Base-by-base conservation (phyloP, 768 basidiomycete species). In the Panus rudis region DNA sequence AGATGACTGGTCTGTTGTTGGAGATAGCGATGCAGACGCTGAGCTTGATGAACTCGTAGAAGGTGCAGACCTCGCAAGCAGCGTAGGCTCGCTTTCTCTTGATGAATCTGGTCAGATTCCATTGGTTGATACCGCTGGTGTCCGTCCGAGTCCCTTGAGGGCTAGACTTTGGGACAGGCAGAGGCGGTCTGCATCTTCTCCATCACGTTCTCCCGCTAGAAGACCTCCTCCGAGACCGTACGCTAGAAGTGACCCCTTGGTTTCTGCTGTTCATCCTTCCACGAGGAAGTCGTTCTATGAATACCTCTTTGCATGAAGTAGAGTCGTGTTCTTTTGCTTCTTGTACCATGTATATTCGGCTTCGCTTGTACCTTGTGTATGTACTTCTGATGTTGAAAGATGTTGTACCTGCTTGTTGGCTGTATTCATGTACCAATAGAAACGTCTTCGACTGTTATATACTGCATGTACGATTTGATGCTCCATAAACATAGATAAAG, bases 151-250 rank as follows among this genome's bases (percentile, higher is more conserved):
- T 19, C 57, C 63, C 27, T 50, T 65, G 30, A 56, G 59, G 20
- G 57, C 63, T 43, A 52, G 62, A 47, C 41, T 61, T 23, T 46
- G 64, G 47, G 54, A 61, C 12, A 56, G 59, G 27, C 51, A 58
- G 52, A 45, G 59, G 45, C 43, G 60, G 47, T 69, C 73, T 1
- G 52, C 72, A 3, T 77, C 76, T 4, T 78, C 77, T 0, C 78
- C 73, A 11, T 76, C 75, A 3, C 66, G 75, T 21, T 80, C 78
- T 0, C 78, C 78, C 22, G 69, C 62, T 6, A 60, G 78, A 38
- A 51, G 63, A 41, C 51, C 61, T 16, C 53, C 61, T 2, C 56
- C 55, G 37, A 59, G 63, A 30, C 51, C 50, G 16, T 32, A 11
- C 38, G 44, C 19, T n/a, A 39, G 54, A 12, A 42, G 45, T 3